A percentile compares a stretch with the other conserved stretches of the same genome.
phyloP scores from a whole-genome alignment of 1,139 yeast species.

The Lodderomyces theae region DNA sequence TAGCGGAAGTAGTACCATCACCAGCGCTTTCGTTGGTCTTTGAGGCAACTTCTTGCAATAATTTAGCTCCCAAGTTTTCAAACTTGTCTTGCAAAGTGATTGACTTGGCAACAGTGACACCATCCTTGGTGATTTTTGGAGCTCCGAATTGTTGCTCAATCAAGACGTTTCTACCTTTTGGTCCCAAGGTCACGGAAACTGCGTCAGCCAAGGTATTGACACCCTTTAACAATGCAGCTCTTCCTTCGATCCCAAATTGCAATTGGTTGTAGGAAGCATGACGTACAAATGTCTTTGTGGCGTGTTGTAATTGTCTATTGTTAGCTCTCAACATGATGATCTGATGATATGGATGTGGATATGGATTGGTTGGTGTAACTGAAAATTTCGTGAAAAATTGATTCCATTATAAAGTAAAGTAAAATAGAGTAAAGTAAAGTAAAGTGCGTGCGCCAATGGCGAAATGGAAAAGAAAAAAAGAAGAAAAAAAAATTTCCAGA shows the following conservation, averaged over 20 bases:
- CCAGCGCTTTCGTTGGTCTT: slow-evolving; percentile 99
- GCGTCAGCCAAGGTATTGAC: slow-evolving; percentile 97
- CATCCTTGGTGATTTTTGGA: slow-evolving; percentile 98
- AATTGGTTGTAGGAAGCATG: slow-evolving; percentile 86
- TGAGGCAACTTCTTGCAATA: slow-evolving; percentile 96
- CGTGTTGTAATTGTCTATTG: slow-evolving; percentile 45
- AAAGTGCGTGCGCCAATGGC: slow-evolving; percentile 1
- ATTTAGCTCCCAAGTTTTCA: slow-evolving; percentile 95
- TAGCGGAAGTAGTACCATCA: slow-evolving; percentile 98
- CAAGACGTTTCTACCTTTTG: slow-evolving; percentile 96
- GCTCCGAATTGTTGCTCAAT: slow-evolving; percentile 97
- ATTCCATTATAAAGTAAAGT: too few relatives aligned
- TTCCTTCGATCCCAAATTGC: slow-evolving; percentile 97
- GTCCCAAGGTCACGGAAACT: slow-evolving; percentile 95
- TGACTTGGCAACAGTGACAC: slow-evolving; percentile 96
- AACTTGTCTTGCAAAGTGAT: slow-evolving; percentile 87
- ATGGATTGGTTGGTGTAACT: background rate
- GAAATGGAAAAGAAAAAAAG: too few relatives aligned
- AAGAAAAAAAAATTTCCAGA: slow-evolving; percentile 1
- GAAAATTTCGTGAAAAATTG: slow-evolving; percentile 1
- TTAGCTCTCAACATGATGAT: slow-evolving; percentile 52
- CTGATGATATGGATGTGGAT: background rate
- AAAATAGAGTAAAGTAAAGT: too few relatives aligned
- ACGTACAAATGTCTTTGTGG: slow-evolving; percentile 48
- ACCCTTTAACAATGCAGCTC: slow-evolving; percentile 94